Evolutionary conservation across 129 eudicot species (phyloP), one percentile per base, ranked within the genome.

Genomic region (Deinandra increscens): DNA sequence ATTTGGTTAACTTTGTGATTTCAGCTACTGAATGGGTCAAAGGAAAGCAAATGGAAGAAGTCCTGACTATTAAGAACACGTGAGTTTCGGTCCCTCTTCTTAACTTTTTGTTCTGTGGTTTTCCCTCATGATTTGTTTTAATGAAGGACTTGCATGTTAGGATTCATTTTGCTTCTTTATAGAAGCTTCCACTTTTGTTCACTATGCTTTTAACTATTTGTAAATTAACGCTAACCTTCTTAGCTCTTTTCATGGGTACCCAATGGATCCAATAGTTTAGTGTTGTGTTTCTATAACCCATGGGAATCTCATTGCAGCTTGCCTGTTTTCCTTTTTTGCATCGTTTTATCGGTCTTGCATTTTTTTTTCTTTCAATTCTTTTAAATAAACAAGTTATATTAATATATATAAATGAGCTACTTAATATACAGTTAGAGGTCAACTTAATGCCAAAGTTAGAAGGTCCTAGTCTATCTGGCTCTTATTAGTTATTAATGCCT

Each of bases 1-100:
- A 36, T 4, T 36, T 36, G 39, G 39, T 37, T 62, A 11, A 10
- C 19, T 36, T 69, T 84, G 49, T 46, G 29, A 64, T 79, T 79
- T 65, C 92, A 93, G 97, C 97, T 75, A 93, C 98, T 26, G 98
- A 93, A 76, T 93, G 97, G 98, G 98, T 93, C 80, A 93, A 93
- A 76, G 98, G 98, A 36, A 93, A 79, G 43, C 87, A 84, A 75
- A 93, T 83, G 92, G 97, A 93, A 80, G 98, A 93, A 60, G 98
- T 84, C 50, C 37, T 89, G 37, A 20, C 88, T 17, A 93, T 93
- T 66, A 93, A 89, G 84, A 89, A 89, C 71, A 89, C 94, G 96
- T 89, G 46, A 90, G 95, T 84, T 48, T 39, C 29, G 13, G 12
- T 71, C 7, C 41, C 17, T 60, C 62, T 9, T 14, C 4, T 41